Conservation (phyloP, 179 eudicot genomes). For the Corrigiola litoralis region DNA sequence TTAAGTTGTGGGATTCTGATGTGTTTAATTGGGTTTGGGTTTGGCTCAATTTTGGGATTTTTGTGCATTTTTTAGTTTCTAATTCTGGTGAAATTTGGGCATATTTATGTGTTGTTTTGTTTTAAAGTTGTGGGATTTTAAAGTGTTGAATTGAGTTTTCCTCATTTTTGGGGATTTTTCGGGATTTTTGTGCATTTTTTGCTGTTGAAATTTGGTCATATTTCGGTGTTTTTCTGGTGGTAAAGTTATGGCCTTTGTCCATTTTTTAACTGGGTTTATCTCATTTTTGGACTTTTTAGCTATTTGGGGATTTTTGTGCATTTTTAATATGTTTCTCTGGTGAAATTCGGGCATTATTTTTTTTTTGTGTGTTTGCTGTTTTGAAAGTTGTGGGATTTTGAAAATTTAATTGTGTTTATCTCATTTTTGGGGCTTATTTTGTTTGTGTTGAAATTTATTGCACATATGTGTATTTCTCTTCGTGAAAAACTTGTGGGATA, state of each 20-base stretch:
- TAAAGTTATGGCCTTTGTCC: background rate
- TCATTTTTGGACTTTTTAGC: too few relatives aligned
- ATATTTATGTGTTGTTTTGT: too few relatives aligned
- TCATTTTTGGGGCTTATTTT: background rate
- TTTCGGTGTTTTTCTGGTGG: background rate
- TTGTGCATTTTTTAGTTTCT: background rate
- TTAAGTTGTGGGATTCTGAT: background rate
- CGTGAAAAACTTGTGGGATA: too few relatives aligned
- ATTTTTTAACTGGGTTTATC: background rate
- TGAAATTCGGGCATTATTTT: too few relatives aligned
- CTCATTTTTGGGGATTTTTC: background rate
- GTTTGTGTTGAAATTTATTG: too few relatives aligned
- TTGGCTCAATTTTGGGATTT: background rate
- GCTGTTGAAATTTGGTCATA: background rate
- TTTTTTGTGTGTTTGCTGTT: too few relatives aligned
- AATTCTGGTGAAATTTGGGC: too few relatives aligned
- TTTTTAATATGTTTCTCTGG: too few relatives aligned
- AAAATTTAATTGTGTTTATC: too few relatives aligned
- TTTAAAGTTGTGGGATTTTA: background rate
- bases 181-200: background rate
- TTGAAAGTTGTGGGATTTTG: too few relatives aligned
- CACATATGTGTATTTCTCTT: too few relatives aligned
- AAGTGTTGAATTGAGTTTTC: background rate
- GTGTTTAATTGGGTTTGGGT: background rate
- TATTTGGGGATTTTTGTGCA: too few relatives aligned